phyloP scores from a whole-genome alignment of 257 asterid species.

The Plantago major region DNA sequence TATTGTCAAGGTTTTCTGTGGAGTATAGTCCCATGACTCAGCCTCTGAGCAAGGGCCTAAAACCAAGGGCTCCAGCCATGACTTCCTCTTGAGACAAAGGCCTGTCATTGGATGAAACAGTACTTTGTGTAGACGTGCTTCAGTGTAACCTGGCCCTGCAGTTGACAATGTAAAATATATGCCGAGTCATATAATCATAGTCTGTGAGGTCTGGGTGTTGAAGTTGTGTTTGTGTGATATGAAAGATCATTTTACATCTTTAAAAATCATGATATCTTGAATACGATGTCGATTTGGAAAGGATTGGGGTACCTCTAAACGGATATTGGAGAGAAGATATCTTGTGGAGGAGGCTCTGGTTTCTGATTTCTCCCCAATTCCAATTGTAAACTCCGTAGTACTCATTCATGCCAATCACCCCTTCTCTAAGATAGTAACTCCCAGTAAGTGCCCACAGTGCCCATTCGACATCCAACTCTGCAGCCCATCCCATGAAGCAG shows the following conservation, averaged over 20 bases:
- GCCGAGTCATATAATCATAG: not conserved
- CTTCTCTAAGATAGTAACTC: slow-evolving; percentile 72
- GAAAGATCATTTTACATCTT: no score
- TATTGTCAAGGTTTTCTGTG: slow-evolving; percentile 46
- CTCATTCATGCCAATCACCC: slow-evolving; percentile 61
- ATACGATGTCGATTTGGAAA: not conserved
- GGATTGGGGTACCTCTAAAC: slow-evolving; percentile 46
- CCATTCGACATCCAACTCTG: slow-evolving; percentile 82
- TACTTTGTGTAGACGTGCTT: slow-evolving; percentile 45
- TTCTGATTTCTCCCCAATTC: slow-evolving; percentile 72
- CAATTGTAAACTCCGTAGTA: slow-evolving; percentile 65
- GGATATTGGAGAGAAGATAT: slow-evolving; percentile 68
- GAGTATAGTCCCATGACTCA: slow-evolving; percentile 59
- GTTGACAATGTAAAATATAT: slow-evolving; percentile 3
- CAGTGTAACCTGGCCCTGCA: slow-evolving; percentile 76
- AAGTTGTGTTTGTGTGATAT: no score
- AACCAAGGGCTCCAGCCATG: slow-evolving; percentile 45
- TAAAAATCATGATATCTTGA: not conserved
- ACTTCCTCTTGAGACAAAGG: slow-evolving; percentile 48
- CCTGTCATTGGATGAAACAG: slow-evolving; percentile 87
- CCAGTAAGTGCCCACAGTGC: slow-evolving; percentile 88
- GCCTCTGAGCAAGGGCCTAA: slow-evolving; percentile 85
- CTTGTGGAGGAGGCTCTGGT: slow-evolving; percentile 53
- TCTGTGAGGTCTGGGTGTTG: no score
- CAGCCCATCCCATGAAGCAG: slow-evolving; percentile 91